Conservation (phyloP, 2,329 filamentous ascomycete species). For the Aspergillus thermomutatus region DNA sequence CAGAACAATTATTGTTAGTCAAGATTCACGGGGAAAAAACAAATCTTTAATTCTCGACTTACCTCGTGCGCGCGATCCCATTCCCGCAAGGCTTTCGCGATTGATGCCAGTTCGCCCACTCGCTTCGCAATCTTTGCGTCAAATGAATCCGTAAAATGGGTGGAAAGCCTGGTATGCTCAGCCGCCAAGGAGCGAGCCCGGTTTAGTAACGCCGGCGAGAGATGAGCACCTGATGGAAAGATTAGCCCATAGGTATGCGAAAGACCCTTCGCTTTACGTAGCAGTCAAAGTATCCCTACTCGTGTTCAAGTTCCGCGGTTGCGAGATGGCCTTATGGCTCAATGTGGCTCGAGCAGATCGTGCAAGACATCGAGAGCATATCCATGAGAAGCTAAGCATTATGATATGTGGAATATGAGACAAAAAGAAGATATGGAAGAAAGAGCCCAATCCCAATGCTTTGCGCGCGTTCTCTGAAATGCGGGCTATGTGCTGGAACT, state of each 20-base stretch:
- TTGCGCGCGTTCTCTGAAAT: background rate
- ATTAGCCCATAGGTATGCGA: background rate
- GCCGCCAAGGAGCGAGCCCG: constrained; percentile 54
- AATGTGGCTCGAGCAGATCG: constrained; percentile 33
- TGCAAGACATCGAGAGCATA: constrained; percentile 48
- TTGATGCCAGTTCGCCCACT: constrained; percentile 52
- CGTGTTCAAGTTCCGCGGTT: constrained; percentile 26
- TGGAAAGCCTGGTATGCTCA: constrained; percentile 54
- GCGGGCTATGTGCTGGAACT: background rate
- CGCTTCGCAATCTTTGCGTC: constrained; percentile 56
- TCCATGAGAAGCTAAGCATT: constrained; percentile 43
- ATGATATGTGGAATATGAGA: constrained; percentile 1
- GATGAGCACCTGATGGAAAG: constrained; percentile 23
- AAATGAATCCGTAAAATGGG: constrained; percentile 53
- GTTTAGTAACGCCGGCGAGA: constrained; percentile 55
- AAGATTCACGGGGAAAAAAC: background rate
- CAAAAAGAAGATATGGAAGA: background rate
- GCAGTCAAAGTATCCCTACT: constrained; percentile 24
- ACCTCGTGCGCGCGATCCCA: constrained; percentile 60
- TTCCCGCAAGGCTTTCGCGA: constrained; percentile 52
- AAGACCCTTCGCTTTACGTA: constrained; percentile 15
- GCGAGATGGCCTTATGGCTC: constrained; percentile 19
- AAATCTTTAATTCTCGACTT: constrained; percentile 11
- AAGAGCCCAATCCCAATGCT: background rate
- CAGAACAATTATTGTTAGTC: background rate